A percentile compares a stretch with the other conserved stretches of the same genome.
phyloP scores from a whole-genome alignment of 2,329 filamentous ascomycete species.

The Epichloe scottii region DNA sequence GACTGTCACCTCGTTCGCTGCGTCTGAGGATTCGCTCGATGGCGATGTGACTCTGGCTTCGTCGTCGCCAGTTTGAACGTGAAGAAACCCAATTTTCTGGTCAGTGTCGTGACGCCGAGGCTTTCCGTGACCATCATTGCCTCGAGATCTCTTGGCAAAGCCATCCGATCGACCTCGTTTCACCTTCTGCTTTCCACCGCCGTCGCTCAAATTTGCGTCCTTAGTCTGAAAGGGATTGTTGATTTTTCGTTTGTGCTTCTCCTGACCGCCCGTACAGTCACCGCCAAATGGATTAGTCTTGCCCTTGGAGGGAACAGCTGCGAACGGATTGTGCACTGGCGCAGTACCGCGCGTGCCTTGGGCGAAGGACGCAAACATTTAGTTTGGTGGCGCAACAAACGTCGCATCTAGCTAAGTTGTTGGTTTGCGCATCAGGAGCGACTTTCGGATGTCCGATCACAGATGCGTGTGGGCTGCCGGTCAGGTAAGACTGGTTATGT shows the following conservation, averaged over 20 bases:
- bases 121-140: constrained; percentile 5
- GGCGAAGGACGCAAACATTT: constrained; percentile 26
- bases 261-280: constrained; percentile 18
- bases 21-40: constrained; percentile 12
- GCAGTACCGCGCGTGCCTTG: constrained; percentile 23
- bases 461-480: not conserved
- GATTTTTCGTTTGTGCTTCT: constrained; percentile 16
- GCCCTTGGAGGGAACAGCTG: constrained; percentile 6
- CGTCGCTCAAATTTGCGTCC: constrained; percentile 15
- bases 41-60: constrained; percentile 15
- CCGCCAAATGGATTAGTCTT: constrained; percentile 16
- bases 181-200: constrained; percentile 9
- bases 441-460: not conserved
- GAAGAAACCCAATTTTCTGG: constrained; percentile 4
- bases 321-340: constrained; percentile 25
- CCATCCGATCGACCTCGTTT: constrained; percentile 14
- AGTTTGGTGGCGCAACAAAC: constrained; percentile 26
- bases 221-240: constrained; percentile 17
- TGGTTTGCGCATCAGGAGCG: constrained; percentile 21
- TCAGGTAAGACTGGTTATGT: not conserved
- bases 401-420: constrained; percentile 25
- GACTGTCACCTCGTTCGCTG: constrained; percentile 3
- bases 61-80: constrained; percentile 1
- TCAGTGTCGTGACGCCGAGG: not conserved
- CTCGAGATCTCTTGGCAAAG: constrained; percentile 6